These are phyloP conservation scores for Papiliotrema flavescens DNA, from an alignment of 1,284 basidiomycete species.

Conservation along the genomic window DNA sequence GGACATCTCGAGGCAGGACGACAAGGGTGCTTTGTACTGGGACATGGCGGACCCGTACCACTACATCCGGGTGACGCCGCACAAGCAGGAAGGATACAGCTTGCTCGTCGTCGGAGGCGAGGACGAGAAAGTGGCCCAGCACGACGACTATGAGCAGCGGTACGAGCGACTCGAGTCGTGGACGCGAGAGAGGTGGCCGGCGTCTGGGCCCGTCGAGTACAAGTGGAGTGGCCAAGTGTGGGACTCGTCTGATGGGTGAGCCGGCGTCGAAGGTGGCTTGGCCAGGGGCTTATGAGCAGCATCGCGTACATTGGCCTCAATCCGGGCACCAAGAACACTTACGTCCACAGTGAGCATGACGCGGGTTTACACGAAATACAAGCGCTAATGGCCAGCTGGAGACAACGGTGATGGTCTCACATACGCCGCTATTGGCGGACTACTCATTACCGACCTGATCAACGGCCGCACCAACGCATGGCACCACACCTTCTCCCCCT, in stretches of 20 bases:
- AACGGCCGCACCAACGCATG: slow-evolving; percentile 12
- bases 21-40: slow-evolving; percentile 17
- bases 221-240: slow-evolving; percentile 21
- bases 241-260: slow-evolving; percentile 21
- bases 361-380: too few species aligned
- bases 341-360: slow-evolving; percentile 21
- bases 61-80: slow-evolving; percentile 20
- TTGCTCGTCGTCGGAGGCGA: slow-evolving; percentile 22
- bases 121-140: slow-evolving; percentile 24
- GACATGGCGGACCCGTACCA: slow-evolving; percentile 24
- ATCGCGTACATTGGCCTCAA: slow-evolving; percentile 21
- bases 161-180: slow-evolving; percentile 16
- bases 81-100: slow-evolving; percentile 19
- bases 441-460: slow-evolving; percentile 17
- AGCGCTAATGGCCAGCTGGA: slow-evolving; percentile 13
- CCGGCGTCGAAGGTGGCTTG: not conserved
- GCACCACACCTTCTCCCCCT: slow-evolving; percentile 20
- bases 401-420: slow-evolving; percentile 25
- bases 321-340: slow-evolving; percentile 16
- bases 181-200: slow-evolving; percentile 19
- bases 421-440: slow-evolving; percentile 21
- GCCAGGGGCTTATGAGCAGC: not conserved
- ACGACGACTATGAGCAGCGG: slow-evolving; percentile 18
- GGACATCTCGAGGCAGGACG: slow-evolving; percentile 7
- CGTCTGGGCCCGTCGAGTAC: slow-evolving; percentile 11